Conservation (phyloP, 2,329 filamentous ascomycete genomes). For the Claviceps capensis region DNA sequence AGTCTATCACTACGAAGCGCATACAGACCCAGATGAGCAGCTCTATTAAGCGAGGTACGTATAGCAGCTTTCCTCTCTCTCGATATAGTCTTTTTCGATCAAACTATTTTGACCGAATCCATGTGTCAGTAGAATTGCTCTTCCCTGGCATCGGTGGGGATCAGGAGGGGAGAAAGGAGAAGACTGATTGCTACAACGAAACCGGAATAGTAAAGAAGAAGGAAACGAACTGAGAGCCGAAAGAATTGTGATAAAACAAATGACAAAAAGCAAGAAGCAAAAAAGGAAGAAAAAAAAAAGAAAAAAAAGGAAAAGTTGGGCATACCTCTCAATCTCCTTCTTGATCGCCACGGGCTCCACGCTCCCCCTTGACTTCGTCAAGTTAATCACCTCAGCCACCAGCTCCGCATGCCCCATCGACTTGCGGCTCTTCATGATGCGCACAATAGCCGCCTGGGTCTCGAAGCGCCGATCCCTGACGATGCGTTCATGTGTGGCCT, state of each 20-base stretch:
- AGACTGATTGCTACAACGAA: too few species aligned
- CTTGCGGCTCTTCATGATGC: not conserved
- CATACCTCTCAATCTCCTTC: constrained; percentile 88
- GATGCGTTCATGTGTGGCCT: constrained; percentile 82
- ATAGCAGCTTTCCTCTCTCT: constrained; percentile 60
- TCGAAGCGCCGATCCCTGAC: constrained; percentile 86
- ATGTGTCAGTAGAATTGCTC: not conserved
- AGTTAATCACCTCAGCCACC: constrained; percentile 81
- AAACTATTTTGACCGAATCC: constrained; percentile 37
- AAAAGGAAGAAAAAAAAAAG: not conserved
- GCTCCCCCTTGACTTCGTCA: constrained; percentile 75
- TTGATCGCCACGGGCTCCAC: constrained; percentile 84
- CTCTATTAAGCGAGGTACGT: constrained; percentile 48
- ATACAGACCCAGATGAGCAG: not conserved
- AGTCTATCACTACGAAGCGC: too few species aligned
- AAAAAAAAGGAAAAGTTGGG: constrained; percentile 10
- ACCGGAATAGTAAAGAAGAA: too few species aligned
- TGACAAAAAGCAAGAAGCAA: not conserved
- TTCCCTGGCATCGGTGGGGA: not conserved
- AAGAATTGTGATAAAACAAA: too few species aligned
- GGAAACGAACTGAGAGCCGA: not conserved
- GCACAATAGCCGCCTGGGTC: constrained; percentile 90
- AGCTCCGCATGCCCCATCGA: constrained; percentile 65
- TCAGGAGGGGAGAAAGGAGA: not conserved
- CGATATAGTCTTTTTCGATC: constrained; percentile 89